These are phyloP conservation scores for Periconia digitata DNA, from an alignment of 2,329 filamentous ascomycete genomes.

Conservation along the genomic window DNA sequence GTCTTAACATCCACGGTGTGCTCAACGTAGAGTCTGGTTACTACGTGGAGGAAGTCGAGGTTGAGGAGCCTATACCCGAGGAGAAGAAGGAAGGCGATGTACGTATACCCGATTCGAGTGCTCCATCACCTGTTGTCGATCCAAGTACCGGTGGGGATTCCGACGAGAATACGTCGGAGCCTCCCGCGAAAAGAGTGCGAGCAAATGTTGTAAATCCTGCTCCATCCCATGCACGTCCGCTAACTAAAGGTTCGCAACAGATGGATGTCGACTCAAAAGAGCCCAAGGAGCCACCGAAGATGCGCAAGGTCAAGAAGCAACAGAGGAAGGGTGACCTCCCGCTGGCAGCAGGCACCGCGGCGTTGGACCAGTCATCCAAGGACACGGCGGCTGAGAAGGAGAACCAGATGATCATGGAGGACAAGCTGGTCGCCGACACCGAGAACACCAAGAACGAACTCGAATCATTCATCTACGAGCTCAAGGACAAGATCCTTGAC, in stretches of 20 bases:
- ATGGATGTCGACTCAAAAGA: constrained; percentile 46
- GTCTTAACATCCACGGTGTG: constrained; percentile 93
- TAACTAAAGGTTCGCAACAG: constrained; percentile 35
- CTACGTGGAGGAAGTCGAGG: constrained; percentile 96
- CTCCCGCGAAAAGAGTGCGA: constrained; percentile 37
- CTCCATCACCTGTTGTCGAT: constrained; percentile 13
- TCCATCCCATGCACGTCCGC: constrained; percentile 21
- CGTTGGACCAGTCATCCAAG: constrained; percentile 71
- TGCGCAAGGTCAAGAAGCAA: constrained; percentile 98
- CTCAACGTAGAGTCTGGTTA: constrained; percentile 96
- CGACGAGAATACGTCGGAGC: constrained; percentile 18
- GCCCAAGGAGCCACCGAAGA: constrained; percentile 65
- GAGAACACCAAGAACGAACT: constrained; percentile 99
- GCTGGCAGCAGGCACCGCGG: constrained; percentile 78
- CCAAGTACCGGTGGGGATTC: constrained; percentile 21
- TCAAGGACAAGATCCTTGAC: constrained; percentile 92
- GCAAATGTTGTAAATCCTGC: constrained; percentile 23
- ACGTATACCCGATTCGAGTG: constrained; percentile 50
- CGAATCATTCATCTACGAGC: constrained; percentile 95
- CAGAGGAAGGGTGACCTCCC: constrained; percentile 95
- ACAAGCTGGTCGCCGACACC: constrained; percentile 97
- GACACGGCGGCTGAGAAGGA: constrained; percentile 76
- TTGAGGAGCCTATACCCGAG: constrained; percentile 86
- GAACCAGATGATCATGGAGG: constrained; percentile 90
- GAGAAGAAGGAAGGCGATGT: constrained; percentile 69